Evolutionary conservation across 495 filamentous ascomycete genomes (phyloP), one percentile per base, ranked within the genome.

Genomic region (Penicillium argentinense): DNA sequence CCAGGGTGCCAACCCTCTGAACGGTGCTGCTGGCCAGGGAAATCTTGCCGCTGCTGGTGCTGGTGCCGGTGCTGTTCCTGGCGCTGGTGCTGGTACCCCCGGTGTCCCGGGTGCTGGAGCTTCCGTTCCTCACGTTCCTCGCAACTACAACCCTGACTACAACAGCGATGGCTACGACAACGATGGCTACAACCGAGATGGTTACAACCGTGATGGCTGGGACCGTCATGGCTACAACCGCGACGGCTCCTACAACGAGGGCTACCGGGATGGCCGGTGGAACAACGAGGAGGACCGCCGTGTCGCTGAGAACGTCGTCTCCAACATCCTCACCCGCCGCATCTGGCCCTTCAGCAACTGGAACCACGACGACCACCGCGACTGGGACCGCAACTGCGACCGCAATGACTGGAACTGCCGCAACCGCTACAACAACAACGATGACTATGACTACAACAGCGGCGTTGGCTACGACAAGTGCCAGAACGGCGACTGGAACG

Each of bases 381-480:
- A 45, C 42, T 25, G 32, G 29, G 27, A 42, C 46, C 22, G 23
- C 18, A 27, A 43, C 23, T 24, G 30, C 13, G 29, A 41, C 22
- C 28, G 44, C 14, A 43, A 32, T 26, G 40, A 39, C 41, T 44
- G 43, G 25, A 37, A 43, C 39, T 44, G 44, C 39, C 42, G 44
- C 18, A 45, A 30, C 39, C 46, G 44, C 44, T 30, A 46, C 42
- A 30, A 50, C 27, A 25, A 44, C 53, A 11, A 47, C 7, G 8
- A 34, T 23, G n/a, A 37, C 41, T 18, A 47, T 19, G 25, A 54
- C 49, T 27, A 49, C 34, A 25, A 48, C 26, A 14, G 27, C 40
- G 22, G 52, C 32, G 26, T n/a, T 26, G 22, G 55, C 24, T 30
- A 57, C 22, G 30, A 47, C 44, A 39, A 53, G 40, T 43, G 45